Base-by-base conservation (phyloP, 768 basidiomycete species). In the Leccinum fibrillosum region DNA sequence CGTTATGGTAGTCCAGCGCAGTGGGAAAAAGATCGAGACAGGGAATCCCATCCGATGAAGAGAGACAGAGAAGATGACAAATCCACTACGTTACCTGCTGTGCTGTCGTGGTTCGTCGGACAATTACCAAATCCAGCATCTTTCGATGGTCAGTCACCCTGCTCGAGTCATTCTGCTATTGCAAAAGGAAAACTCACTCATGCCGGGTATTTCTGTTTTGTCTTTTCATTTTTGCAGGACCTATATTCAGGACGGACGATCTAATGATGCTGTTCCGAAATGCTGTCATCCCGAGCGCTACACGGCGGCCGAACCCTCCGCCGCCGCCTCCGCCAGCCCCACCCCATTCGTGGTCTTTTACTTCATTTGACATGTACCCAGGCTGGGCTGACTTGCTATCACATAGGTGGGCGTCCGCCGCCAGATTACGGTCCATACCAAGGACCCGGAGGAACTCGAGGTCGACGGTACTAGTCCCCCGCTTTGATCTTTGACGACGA, bases 201-300 rank as follows among this genome's bases (percentile, higher is more conserved):
- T 55, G 11, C 5, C 30, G 49, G 13, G 15, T 44, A 37, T 37
- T 58, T 49, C 35, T 52, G 8, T 54, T 47, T 57, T 54, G 37
- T 55, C 58, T 53, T 28, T 55, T 62, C 25, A 35, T 55, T 30
- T 54, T 60, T 53, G 21, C 63, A 95, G 94, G 94, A 4, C 94
- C 94, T 9, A 82, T 92, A 39, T 96, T 96, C 76, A 81, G 91
- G 56, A 88, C 89, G 1, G 94, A 96, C 30, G 94, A 96, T 71
- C 76, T 96, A 37, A 88, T 98, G 86, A 86, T 88, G 60, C 68
- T 93, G 30, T 88, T 97, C 72, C 81, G 85, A 35, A 89, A 84
- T 66, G 89, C 91, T 49, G 84, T 89, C 32, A 91, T 94, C 55
- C 90, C 92, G 1, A 86, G 85, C 57, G 80, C 71, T 12, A 74